Conservation (phyloP, 495 filamentous ascomycete species). For the Neurospora sp. region DNA sequence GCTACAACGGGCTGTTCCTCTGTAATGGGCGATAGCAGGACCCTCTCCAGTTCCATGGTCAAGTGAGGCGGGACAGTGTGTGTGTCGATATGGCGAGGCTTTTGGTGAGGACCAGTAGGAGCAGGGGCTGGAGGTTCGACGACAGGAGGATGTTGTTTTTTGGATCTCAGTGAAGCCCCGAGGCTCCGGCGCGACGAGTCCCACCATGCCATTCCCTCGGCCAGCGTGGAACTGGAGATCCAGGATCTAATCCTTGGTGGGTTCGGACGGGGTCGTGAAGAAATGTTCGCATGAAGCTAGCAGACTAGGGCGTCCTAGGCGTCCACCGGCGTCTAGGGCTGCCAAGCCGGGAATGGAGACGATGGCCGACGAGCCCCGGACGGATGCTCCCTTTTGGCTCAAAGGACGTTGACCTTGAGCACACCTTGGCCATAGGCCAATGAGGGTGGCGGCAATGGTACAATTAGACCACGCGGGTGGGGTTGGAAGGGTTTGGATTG, state of each 20-base stretch:
- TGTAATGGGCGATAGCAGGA: slow-evolving; percentile 14
- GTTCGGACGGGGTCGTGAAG: not conserved
- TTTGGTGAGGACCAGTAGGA: not conserved
- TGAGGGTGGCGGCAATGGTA: not conserved
- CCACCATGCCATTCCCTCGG: slow-evolving; percentile 21
- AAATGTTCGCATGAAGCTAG: not conserved
- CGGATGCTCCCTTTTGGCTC: not conserved
- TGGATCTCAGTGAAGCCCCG: slow-evolving; percentile 5
- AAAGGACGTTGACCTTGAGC: not conserved
- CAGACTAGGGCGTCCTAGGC: not conserved
- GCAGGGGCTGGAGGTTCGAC: slow-evolving; percentile 9
- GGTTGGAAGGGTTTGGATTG: not conserved
- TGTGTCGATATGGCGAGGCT: slow-evolving; percentile 1
- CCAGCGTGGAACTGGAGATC: not conserved
- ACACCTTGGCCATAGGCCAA: not conserved
- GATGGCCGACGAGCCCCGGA: not conserved
- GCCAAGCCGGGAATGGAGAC: not conserved
- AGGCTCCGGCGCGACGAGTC: slow-evolving; percentile 13
- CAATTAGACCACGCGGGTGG: not conserved
- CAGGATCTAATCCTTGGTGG: not conserved
- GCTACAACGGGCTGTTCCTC: slow-evolving; percentile 9
- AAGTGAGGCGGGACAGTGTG: not conserved
- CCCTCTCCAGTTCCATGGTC: slow-evolving; percentile 17
- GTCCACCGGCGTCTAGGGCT: not conserved
- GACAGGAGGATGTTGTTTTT: slow-evolving; percentile 10